Evolutionary conservation across 768 basidiomycete genomes (phyloP), one percentile per base, ranked within the genome.

Genomic region (Phylloporus sp.): DNA sequence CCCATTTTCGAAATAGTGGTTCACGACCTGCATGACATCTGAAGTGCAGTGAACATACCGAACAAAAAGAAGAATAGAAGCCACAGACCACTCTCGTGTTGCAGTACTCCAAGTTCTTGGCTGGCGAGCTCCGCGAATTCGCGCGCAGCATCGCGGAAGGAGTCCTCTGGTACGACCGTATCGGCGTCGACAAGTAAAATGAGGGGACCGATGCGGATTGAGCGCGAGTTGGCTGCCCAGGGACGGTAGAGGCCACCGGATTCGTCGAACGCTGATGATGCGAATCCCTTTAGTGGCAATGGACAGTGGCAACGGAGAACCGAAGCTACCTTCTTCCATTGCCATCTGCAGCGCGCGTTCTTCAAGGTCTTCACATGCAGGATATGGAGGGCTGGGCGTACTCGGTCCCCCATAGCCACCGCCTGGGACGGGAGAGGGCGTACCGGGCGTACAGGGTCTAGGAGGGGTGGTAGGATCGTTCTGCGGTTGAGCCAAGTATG

Each of bases 1-100:
- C 15, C 87, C 89, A 55, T 91, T 91, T 62, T 95, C 91, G 58
- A 94, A 93, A 68, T 86, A 93, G 65, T 91, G 84, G 63, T 86
- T 73, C 0, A 84, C 89, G 45, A 91, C 89, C 65, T 93, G 88
- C 84, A 92, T 90, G 55, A 93, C 90, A 56, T 90, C 87, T 80
- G 47, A 28, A 8, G 22, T n/a, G 13, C 34, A 33, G 42, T 56
- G 45, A 54, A 38, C 38, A 46, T 11, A 28, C 28, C 14, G 14
- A 18, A 17, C 45, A 26, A 37, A 24, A 18, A 15, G 28, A 29
- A 44, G 26, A 38, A 42, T 23, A 55, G 67, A 52, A 53, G 79
- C 75, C n/a, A 61, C 71, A 42, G 53, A 81, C 83, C 87, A 6
- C 86, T 90, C 58, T 87, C 86, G 61, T 95, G 91, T 61, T 94